A percentile compares a stretch with the other conserved stretches of the same genome.
phyloP scores from a whole-genome alignment of 2,329 filamentous ascomycete genomes.

The Coniochaeta sp. region DNA sequence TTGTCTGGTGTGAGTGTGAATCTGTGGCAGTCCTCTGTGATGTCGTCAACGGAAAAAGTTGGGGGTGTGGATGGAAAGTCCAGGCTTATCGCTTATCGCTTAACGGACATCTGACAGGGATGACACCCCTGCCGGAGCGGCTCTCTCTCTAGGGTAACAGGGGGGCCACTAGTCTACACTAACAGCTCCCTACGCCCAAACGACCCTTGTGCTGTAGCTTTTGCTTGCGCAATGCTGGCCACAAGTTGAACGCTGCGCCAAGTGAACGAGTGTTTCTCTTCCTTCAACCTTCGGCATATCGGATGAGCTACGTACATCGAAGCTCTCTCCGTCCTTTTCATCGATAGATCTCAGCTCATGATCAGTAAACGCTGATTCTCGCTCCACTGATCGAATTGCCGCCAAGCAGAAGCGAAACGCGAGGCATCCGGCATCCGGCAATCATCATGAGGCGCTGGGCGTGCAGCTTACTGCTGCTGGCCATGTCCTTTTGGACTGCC shows the following conservation, averaged over 20 bases:
- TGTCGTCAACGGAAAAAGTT: not conserved
- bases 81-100: slow-evolving; percentile 2
- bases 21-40: not conserved
- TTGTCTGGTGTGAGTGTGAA: slow-evolving; percentile 2
- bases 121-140: not conserved
- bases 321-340: not conserved
- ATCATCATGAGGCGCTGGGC: slow-evolving; percentile 46
- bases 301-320: not conserved
- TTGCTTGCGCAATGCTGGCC: not conserved
- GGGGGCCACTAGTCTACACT: too few species aligned
- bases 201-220: not conserved
- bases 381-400: not conserved
- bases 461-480: slow-evolving; percentile 41
- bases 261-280: not conserved
- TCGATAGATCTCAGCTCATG: not conserved
- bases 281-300: not conserved
- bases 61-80: not conserved
- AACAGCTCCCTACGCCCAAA: not conserved
- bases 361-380: not conserved
- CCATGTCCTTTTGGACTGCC: slow-evolving; percentile 45
- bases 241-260: not conserved
- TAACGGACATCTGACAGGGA: not conserved
- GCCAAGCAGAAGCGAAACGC: not conserved
- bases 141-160: not conserved
- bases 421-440: not conserved